Evolutionary conservation across 345 rosid genomes (phyloP).

Genomic region (Aquilaria malaccensis): DNA sequence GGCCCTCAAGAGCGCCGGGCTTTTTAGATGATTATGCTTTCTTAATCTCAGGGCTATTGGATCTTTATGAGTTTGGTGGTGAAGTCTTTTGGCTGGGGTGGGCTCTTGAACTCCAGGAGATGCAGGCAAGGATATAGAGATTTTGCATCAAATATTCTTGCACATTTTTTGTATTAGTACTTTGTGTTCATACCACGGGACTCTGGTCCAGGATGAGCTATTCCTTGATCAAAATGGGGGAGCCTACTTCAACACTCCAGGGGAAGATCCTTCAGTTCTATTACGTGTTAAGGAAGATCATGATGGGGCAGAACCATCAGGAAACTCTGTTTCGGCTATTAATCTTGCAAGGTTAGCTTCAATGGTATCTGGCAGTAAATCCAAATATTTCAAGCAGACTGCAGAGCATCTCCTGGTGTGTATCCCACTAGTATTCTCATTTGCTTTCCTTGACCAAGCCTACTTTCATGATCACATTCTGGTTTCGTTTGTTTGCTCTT

Average conservation of each 20-base stretch:
- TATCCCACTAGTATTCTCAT: background rate
- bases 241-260: constrained; percentile 79
- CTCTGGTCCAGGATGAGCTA: constrained; percentile 58
- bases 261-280: constrained; percentile 87
- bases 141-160: background rate
- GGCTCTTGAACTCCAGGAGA: constrained; percentile 76
- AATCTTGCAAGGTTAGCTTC: constrained; percentile 83
- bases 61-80: constrained; percentile 78
- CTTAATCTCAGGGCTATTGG: constrained; percentile 74
- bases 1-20: constrained; percentile 93
- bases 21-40: constrained; percentile 95
- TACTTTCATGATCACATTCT: background rate
- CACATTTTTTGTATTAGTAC: background rate
- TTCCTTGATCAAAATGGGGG: constrained; percentile 90
- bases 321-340: constrained; percentile 81
- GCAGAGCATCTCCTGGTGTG: constrained; percentile 79
- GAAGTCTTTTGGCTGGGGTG: constrained; percentile 58
- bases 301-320: constrained; percentile 98
- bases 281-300: constrained; percentile 95
- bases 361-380: constrained; percentile 44
- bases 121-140: constrained; percentile 43
- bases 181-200: background rate
- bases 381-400: constrained; percentile 46
- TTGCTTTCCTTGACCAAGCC: background rate
- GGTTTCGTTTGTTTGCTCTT: background rate